A percentile compares a stretch with the other conserved stretches of the same genome.
phyloP scores from a whole-genome alignment of 176 grass and related monocot species.

The Carex kokanica region DNA sequence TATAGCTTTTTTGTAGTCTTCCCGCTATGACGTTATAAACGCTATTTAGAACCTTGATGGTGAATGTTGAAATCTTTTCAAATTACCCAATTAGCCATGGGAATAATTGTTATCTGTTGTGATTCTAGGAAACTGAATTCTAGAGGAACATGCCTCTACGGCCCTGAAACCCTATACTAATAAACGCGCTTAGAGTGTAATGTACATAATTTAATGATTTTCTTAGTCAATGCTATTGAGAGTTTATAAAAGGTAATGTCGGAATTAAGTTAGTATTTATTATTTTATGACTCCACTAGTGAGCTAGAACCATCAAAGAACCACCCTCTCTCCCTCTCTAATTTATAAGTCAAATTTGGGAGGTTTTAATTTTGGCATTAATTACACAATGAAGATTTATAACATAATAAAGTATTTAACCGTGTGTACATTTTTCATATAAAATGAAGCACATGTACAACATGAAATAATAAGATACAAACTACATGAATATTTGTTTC shows the following conservation, averaged over 20 bases:
- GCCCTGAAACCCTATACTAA: neutral
- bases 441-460: neutral
- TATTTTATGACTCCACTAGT: neutral
- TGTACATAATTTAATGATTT: constrained; percentile 3
- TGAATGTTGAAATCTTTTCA: neutral
- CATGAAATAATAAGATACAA: neutral
- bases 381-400: neutral
- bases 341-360: neutral
- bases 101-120: neutral
- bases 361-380: constrained; percentile 8
- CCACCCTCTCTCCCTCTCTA: neutral
- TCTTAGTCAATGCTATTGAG: constrained; percentile 14
- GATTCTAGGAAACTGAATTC: neutral
- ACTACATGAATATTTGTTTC: neutral
- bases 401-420: neutral
- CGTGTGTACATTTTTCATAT: neutral
- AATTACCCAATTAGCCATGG: neutral
- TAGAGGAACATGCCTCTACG: neutral
- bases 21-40: too few species aligned
- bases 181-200: constrained; percentile 6
- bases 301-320: constrained; percentile 20
- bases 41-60: too few species aligned
- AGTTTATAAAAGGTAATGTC: constrained; percentile 16
- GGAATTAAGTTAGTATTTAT: constrained; percentile 8
- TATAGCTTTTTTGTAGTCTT: too few species aligned